A percentile compares a stretch with the other conserved stretches of the same genome.
These are phyloP conservation scores for Pestalotiopsis sp. DNA, from an alignment of 2,329 filamentous ascomycete genomes.

Conservation along the genomic window DNA sequence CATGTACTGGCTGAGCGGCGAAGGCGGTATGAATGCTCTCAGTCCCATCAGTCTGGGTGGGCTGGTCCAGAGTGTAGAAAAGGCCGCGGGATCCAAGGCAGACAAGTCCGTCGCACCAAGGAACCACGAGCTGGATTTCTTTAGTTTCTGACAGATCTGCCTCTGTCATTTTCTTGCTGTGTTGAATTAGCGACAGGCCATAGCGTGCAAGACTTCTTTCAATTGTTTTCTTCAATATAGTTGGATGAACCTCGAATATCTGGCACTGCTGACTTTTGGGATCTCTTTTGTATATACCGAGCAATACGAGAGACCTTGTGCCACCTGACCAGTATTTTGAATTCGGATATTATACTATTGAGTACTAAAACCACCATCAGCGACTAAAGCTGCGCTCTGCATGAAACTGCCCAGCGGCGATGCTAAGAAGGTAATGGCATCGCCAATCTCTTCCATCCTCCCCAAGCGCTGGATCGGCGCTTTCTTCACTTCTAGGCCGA, in stretches of 20 bases:
- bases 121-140: conserved; percentile 41
- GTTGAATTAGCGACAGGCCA: neutral
- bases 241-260: neutral
- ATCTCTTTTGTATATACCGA: neutral
- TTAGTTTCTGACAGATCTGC: conserved; percentile 29
- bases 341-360: neutral
- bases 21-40: conserved; percentile 14
- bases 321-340: neutral
- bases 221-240: neutral
- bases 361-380: conserved; percentile 44
- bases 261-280: neutral
- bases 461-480: conserved; percentile 45
- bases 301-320: neutral
- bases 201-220: neutral
- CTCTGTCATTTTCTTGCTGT: neutral
- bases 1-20: conserved; percentile 26
- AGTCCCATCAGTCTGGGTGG: conserved; percentile 31
- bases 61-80: conserved; percentile 27
- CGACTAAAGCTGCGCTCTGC: conserved; percentile 45
- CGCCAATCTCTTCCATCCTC: conserved; percentile 49
- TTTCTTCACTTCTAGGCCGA: conserved; percentile 33
- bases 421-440: conserved; percentile 51
- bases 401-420: conserved; percentile 55
- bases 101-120: conserved; percentile 19
- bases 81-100: conserved; percentile 7